Base-by-base conservation (phyloP, 129 eudicot species). In the Lactuca sativa region DNA sequence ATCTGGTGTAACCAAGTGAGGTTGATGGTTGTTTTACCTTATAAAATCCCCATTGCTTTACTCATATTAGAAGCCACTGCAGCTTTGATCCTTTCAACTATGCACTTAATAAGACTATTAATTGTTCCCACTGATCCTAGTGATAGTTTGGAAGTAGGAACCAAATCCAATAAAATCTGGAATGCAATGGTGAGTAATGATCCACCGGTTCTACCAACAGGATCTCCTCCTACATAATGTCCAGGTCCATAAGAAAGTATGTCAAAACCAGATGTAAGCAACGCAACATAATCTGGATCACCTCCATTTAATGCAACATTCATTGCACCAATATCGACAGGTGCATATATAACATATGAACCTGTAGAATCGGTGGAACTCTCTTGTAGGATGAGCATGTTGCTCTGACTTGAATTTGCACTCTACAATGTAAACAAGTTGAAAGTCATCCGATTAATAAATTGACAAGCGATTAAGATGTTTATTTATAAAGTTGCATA, bases 311-410 rank as follows among this genome's bases (percentile, higher is more conserved):
- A 61, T 16, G 88, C 91, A 57, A 87, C 95, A 62, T 90, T 85
- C 97, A 90, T 90, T 0, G 99, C 86, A 3, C 82, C 93, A 14
- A 95, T 78, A 44, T 93, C 99, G 0, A 93, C 95, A 2, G 99
- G 99, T 16, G 99, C 99, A 40, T 93, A 93, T 31, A 93, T 85
- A n/a, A 93, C 90, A 66, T 90, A 95, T 9, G 97, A 90, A 14
- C 97, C 99, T 0, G 99, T 90, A 36, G 90, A 57, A 55, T 95
- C 99, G 3, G 83, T 82, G 78, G 87, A 72, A 74, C 97, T 93
- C 88, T 93, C 99, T 78, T 93, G 99, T 41, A 93, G 84, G 71
- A 93, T 95, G 38, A 90, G 89, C 99, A 90, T 95, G 79, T 95
- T 90, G 89, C 93, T 85, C 47, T 90, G 99, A 84, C 91, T 95